These are phyloP conservation scores for Komagataella kurtzmanii DNA, from an alignment of 805 yeast genomes.

Conservation along the genomic window DNA sequence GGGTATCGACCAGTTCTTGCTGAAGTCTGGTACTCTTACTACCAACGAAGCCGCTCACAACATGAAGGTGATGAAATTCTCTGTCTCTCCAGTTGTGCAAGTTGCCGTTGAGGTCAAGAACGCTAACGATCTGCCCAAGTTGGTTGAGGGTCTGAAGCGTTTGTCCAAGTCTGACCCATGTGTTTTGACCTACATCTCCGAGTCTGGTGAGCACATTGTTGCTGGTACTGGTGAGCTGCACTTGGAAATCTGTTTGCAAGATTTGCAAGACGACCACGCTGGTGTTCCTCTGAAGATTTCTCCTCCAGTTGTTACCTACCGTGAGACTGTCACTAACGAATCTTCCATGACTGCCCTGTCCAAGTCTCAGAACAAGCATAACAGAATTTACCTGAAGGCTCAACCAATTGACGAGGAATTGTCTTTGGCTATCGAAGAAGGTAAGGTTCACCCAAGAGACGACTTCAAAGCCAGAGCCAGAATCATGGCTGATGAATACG, in stretches of 20 bases:
- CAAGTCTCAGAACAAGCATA: conserved; percentile 99
- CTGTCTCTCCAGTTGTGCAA: conserved; percentile 99
- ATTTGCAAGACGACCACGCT: conserved; percentile 97
- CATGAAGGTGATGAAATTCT: conserved; percentile 99
- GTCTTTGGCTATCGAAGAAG: conserved; percentile 81
- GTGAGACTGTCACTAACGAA: conserved; percentile 93
- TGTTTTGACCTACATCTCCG: conserved; percentile 77
- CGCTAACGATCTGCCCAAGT: conserved; percentile 98
- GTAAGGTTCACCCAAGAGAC: conserved; percentile 88
- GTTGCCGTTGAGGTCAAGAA: conserved; percentile 99
- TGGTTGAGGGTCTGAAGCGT: conserved; percentile 99
- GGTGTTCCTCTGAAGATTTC: conserved; percentile 97
- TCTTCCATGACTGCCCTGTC: conserved; percentile 94
- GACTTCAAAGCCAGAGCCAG: conserved; percentile 99
- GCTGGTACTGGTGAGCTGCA: conserved; percentile 99
- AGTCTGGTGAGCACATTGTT: conserved; percentile 98
- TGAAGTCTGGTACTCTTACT: conserved; percentile 98
- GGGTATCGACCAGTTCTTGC: conserved; percentile 99
- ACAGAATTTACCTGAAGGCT: conserved; percentile 98
- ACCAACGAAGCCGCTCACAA: conserved; percentile 95
- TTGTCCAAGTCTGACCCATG: conserved; percentile 99
- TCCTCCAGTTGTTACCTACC: conserved; percentile 96
- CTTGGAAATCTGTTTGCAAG: conserved; percentile 93
- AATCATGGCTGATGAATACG: conserved; percentile 96
- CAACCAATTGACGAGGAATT: conserved; percentile 93